Percentiles rank a stretch among this genome's conserved stretches.
These are phyloP conservation scores for Epichloe sibirici DNA, from an alignment of 2,329 filamentous ascomycete species.

Conservation along the genomic window DNA sequence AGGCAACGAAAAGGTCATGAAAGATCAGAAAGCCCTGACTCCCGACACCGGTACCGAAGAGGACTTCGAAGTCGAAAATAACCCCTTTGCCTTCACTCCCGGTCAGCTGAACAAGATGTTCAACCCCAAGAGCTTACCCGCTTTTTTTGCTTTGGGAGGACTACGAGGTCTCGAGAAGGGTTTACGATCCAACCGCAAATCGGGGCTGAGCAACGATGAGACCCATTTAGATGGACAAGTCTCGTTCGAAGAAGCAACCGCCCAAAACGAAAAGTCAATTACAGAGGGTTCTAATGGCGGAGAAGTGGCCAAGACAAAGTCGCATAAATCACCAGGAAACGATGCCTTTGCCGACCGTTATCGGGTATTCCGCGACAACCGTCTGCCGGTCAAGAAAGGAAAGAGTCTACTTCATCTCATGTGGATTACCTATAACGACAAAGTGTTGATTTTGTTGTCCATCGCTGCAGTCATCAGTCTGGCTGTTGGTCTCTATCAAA, in stretches of 20 bases:
- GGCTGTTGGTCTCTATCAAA: conserved; percentile 64
- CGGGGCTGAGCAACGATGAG: conserved; percentile 71
- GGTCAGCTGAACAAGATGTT: conserved; percentile 79
- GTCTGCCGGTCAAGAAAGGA: conserved; percentile 60
- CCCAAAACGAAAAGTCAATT: conserved; percentile 20
- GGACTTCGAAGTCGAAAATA: conserved; percentile 65
- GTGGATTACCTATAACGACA: conserved; percentile 79
- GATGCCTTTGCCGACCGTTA: conserved; percentile 49
- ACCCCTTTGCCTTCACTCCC: conserved; percentile 74
- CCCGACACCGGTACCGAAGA: conserved; percentile 65
- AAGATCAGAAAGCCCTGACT: conserved; percentile 55
- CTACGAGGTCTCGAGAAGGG: conserved; percentile 68
- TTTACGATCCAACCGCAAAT: conserved; percentile 56
- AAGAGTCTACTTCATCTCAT: conserved; percentile 62
- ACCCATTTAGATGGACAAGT: conserved; percentile 49
- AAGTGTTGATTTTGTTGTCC: conserved; percentile 61
- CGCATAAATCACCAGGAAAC: conserved; percentile 8
- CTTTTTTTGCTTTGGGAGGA: conserved; percentile 72
- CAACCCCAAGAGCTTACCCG: conserved; percentile 76
- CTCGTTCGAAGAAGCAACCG: conserved; percentile 58
- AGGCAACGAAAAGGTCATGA: conserved; percentile 45
- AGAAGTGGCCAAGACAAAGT: conserved; percentile 1
- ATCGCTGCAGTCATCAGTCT: conserved; percentile 61
- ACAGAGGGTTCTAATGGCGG: conserved; percentile 16
- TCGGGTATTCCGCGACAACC: conserved; percentile 60